phyloP scores from a whole-genome alignment of 2,329 filamentous ascomycete genomes.

The Aspergillus phoenicis region DNA sequence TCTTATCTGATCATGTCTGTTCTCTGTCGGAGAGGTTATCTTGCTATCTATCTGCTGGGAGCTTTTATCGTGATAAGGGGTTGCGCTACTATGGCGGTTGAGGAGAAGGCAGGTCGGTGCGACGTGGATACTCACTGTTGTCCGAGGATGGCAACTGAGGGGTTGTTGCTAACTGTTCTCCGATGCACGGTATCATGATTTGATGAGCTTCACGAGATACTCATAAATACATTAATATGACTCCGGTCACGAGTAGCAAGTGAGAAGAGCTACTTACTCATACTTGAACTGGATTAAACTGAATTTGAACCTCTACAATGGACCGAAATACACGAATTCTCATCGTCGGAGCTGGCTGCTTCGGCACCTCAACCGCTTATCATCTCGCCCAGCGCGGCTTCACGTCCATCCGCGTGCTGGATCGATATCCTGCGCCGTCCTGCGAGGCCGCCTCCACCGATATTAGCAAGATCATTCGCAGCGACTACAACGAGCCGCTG shows the following conservation, averaged over 20 bases:
- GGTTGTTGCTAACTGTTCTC: too few relatives aligned
- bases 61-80: not conserved
- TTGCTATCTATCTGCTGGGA: too few relatives aligned
- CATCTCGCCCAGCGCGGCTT: constrained; percentile 7
- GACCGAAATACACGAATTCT: not conserved
- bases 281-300: too few relatives aligned
- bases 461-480: constrained; percentile 7
- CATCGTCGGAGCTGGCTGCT: constrained; percentile 6
- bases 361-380: constrained; percentile 5
- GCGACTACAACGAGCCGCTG: constrained; percentile 4
- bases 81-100: not conserved
- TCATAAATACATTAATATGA: too few relatives aligned
- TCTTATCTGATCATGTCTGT: not conserved
- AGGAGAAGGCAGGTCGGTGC: not conserved
- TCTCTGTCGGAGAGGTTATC: not conserved
- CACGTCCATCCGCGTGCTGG: not conserved
- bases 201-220: too few relatives aligned
- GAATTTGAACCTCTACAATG: not conserved
- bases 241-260: too few relatives aligned
- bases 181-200: too few relatives aligned
- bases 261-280: too few relatives aligned
- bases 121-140: too few relatives aligned
- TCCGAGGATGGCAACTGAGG: too few relatives aligned
- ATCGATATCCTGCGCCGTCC: constrained; percentile 1
- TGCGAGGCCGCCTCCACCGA: constrained; percentile 7